A percentile compares a stretch with the other conserved stretches of the same genome.
These are phyloP conservation scores for Yamadazyma akitaensis DNA, from an alignment of 805 yeast species.

Conservation along the genomic window DNA sequence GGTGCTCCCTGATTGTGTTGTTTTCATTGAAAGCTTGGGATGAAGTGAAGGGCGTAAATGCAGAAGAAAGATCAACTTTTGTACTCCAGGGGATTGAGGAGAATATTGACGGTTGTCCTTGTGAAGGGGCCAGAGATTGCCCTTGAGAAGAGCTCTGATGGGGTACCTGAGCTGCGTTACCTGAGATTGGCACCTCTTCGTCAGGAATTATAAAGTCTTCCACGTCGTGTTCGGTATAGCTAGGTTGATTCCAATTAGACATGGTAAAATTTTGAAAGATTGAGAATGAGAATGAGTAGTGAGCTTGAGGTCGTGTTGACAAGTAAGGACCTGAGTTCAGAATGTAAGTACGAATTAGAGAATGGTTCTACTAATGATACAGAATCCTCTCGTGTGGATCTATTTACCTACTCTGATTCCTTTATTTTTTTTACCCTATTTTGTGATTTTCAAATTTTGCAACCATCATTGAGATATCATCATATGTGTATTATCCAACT, in stretches of 20 bases:
- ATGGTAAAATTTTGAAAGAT: neutral
- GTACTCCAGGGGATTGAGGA: slow-evolving; percentile 12
- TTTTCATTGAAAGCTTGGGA: slow-evolving; percentile 18
- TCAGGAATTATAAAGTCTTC: slow-evolving; percentile 39
- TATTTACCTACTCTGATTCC: too few species aligned
- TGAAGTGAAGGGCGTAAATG: slow-evolving; percentile 31
- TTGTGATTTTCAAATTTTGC: too few species aligned
- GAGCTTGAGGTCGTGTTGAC: neutral
- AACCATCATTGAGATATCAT: too few species aligned
- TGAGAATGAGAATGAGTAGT: neutral
- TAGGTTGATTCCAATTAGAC: slow-evolving; percentile 9
- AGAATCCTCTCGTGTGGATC: too few species aligned
- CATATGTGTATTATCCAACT: too few species aligned
- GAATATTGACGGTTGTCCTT: neutral
- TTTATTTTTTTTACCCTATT: too few species aligned
- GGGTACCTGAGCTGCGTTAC: neutral
- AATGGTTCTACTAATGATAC: too few species aligned
- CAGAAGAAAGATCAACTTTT: slow-evolving; percentile 29
- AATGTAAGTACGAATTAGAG: too few species aligned
- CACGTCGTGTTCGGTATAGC: slow-evolving; percentile 14
- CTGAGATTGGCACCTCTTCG: slow-evolving; percentile 15
- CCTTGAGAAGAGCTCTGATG: neutral
- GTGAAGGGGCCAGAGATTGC: neutral
- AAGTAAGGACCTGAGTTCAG: too few species aligned
- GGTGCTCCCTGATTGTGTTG: slow-evolving; percentile 41